Conservation (phyloP, 495 filamentous ascomycete genomes). For the Penicillium dipodomyicola region DNA sequence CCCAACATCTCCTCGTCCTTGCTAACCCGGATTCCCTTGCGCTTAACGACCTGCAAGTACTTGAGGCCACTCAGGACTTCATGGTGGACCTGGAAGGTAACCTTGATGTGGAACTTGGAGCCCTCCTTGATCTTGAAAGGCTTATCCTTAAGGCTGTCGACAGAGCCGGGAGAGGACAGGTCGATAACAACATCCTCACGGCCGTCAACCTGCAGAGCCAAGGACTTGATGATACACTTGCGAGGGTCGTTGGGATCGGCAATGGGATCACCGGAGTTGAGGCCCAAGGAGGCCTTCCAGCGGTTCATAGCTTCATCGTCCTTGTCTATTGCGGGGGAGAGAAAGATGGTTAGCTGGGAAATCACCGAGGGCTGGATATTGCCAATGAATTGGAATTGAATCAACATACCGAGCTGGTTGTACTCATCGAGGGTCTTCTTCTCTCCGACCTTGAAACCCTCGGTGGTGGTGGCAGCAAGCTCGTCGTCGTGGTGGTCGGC, state of each 20-base stretch:
- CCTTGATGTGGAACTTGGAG: conserved; percentile 86
- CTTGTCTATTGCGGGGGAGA: conserved; percentile 41
- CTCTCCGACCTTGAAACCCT: conserved; percentile 96
- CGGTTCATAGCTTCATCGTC: conserved; percentile 91
- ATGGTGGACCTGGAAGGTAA: conserved; percentile 89
- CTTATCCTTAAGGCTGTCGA: conserved; percentile 71
- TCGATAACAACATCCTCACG: conserved; percentile 84
- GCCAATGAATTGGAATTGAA: background rate
- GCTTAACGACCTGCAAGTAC: conserved; percentile 89
- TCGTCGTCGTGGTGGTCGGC: conserved; percentile 75
- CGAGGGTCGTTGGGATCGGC: conserved; percentile 72
- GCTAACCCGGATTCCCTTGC: conserved; percentile 76
- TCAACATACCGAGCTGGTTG: conserved; percentile 76
- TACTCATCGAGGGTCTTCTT: conserved; percentile 97
- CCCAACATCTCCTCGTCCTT: conserved; percentile 98
- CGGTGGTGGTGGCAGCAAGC: conserved; percentile 76
- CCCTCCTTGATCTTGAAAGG: conserved; percentile 98
- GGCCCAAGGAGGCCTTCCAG: conserved; percentile 94
- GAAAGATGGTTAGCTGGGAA: conserved; percentile 7
- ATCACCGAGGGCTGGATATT: background rate
- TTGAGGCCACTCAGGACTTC: conserved; percentile 92
- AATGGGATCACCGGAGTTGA: conserved; percentile 63
- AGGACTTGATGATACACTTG: conserved; percentile 84
- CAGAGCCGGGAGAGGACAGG: conserved; percentile 59
- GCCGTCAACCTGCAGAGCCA: conserved; percentile 77